Evolutionary conservation across 768 basidiomycete species (phyloP), one percentile per base, ranked within the genome.

Genomic region (Fomitopsis pulvina): DNA sequence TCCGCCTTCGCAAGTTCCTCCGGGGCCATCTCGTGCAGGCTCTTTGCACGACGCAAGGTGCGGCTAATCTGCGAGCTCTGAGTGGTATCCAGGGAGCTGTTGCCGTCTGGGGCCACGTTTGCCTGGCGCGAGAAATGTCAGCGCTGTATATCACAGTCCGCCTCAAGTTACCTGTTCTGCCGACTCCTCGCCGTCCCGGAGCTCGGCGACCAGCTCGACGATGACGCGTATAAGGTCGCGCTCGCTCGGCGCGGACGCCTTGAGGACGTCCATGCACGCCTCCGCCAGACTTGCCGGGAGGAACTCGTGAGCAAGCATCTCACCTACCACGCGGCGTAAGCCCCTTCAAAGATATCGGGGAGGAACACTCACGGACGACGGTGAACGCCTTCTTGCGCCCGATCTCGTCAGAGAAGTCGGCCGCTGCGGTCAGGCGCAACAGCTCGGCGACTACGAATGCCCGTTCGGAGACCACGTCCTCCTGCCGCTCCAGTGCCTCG

Each of bases 391-490:
- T 74, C 44, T 76, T 57, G 45, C 77, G 52, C 1, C 77, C 77
- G 39, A 74, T 77, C 61, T 79, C 77, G 57, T 79, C 77, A 16
- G 72, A 67, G 52, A 76, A 77, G 55, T 78, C 77, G 16, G 72
- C 59, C 46, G 69, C 62, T 20, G 73, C 65, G 0, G 73, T 74
- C 37, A 77, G 57, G 42, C 64, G 65, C 21, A 77, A 65, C 34
- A 78, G 55, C 56, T 79, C 73, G 4, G 65, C 62, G n/a, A 76
- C 63, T 21, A 77, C 58, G 52, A 78, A 75, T 22, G 64, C 64
- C 20, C 49, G 48, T 18, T 58, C 57, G 25, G 51, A 56, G 11
- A 50, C 42, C 10, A 53, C 51, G 10, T 60, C 62, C 8, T 64
- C 61, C 32, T 57, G 56, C 20, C 51, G 43, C 21, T 60, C 59